Base-by-base conservation (phyloP, 768 basidiomycete genomes). In the Termitomyces eurrhizus region DNA sequence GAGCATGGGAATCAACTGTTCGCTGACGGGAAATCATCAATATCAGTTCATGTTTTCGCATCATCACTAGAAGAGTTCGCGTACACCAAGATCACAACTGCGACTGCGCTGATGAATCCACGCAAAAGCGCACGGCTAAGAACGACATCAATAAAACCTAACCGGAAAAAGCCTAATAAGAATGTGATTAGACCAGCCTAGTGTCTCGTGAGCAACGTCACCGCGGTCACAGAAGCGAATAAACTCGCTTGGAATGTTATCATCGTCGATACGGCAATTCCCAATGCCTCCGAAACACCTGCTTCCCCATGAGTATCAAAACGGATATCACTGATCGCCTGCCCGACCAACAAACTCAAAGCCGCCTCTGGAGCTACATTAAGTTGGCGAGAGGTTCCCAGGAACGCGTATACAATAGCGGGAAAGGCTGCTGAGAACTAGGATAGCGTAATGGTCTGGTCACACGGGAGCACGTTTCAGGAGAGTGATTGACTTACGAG, bases 81-180 rank as follows among this genome's bases (percentile, higher is more conserved):
- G 52, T 64, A 91, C 90, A 93, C 86, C 70, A 89, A 79, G 67
- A 98, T 95, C 46, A 98, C 88, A 7, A 90, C 81, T 1, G 89
- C 92, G 32, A 95, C 82, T 16, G 94, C 93, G 1, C 88, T 86
- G 49, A 96, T 83, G 69, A 96, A 95, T 3, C 95, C 95, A 33
- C 92, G 83, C 57, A 96, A 79, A 14, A 96, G 79, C 4, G 94
- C 92, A 56, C 93, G 87, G 66, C 92, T 93, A 33, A 98, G 81
- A 6, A 96, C 90, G 13, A 96, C 95, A 70, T 98, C 95, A 56
- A 96, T 85, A 73, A 96, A 96, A 2, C 95, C 94, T 11, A 98
- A 78, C 29, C 93, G 82, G 69, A 95, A 88, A 66, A 96, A 83
- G 3, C 95, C 95, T 35, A 97, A 80, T 29, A 90, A 71, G 61